Percentiles rank a stretch among this genome's conserved stretches.
These are phyloP conservation scores for Corynascus novoguineensis DNA, from an alignment of 495 filamentous ascomycete genomes.

Conservation along the genomic window DNA sequence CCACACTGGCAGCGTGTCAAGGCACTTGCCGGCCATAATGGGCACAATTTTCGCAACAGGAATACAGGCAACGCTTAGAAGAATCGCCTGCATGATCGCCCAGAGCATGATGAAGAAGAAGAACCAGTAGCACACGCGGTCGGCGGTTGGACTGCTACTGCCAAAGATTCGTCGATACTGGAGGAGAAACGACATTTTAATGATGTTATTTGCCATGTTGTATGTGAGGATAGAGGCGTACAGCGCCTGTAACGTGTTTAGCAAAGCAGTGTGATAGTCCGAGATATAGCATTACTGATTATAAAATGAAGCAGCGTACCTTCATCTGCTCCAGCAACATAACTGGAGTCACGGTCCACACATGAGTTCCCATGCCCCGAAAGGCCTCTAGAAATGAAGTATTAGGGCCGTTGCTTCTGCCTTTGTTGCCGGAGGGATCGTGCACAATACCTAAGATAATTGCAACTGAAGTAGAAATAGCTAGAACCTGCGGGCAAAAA, in stretches of 20 bases:
- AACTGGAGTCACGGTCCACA: neutral
- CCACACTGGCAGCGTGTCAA: constrained; percentile 37
- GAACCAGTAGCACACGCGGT: neutral
- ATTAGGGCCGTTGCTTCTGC: neutral
- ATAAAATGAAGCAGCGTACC: neutral
- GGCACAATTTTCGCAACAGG: constrained; percentile 37
- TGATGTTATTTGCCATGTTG: neutral
- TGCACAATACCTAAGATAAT: neutral
- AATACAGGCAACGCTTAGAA: constrained; percentile 44
- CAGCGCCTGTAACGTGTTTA: neutral
- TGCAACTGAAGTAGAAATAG: neutral
- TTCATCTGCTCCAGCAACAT: neutral
- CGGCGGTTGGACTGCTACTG: neutral
- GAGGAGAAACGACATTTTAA: neutral
- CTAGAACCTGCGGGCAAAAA: neutral
- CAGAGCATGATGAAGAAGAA: constrained; percentile 19
- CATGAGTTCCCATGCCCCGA: neutral
- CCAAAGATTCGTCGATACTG: constrained; percentile 1
- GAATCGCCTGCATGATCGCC: constrained; percentile 19
- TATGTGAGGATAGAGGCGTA: neutral
- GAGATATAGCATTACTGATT: neutral
- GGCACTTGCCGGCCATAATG: constrained; percentile 37
- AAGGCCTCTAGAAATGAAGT: neutral
- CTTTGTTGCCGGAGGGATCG: neutral
- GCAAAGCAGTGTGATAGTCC: neutral